Percentiles rank a stretch among this genome's conserved stretches.
phyloP scores from a whole-genome alignment of 257 asterid genomes.

The Leonotis leonurus region DNA sequence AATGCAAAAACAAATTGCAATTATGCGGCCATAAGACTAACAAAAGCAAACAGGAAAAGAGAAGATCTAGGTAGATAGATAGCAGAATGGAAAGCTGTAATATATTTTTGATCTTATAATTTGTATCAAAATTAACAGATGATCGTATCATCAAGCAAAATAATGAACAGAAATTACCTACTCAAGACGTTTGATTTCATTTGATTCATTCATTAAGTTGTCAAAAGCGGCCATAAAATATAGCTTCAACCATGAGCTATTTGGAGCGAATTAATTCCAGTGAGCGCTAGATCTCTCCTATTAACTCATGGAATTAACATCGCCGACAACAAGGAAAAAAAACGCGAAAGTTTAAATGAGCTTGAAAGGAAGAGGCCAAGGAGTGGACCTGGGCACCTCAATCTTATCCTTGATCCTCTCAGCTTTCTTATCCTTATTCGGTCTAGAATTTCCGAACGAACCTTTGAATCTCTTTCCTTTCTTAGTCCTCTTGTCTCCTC shows the following conservation, averaged over 20 bases:
- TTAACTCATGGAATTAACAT: no score
- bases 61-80: background rate
- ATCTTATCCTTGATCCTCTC: slow-evolving; percentile 73
- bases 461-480: slow-evolving; percentile 82
- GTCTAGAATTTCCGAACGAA: slow-evolving; percentile 65
- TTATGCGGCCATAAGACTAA: no score
- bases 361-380: slow-evolving; percentile 95
- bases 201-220: slow-evolving; percentile 2
- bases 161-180: background rate
- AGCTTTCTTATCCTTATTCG: slow-evolving; percentile 60
- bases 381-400: slow-evolving; percentile 89
- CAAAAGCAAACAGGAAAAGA: background rate
- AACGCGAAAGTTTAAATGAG: slow-evolving; percentile 42
- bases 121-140: no score
- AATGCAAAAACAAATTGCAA: background rate
- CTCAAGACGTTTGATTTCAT: background rate
- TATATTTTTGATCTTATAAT: background rate
- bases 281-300: slow-evolving; percentile 1
- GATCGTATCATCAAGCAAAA: no score
- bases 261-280: slow-evolving; percentile 5
- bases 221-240: slow-evolving; percentile 2
- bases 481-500: slow-evolving; percentile 83
- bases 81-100: background rate
- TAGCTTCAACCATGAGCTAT: slow-evolving; percentile 1
- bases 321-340: no score